Evolutionary conservation across 2,329 filamentous ascomycete species (phyloP), one percentile per base, ranked within the genome.

Genomic region (Sporothrix pseudoabietina): DNA sequence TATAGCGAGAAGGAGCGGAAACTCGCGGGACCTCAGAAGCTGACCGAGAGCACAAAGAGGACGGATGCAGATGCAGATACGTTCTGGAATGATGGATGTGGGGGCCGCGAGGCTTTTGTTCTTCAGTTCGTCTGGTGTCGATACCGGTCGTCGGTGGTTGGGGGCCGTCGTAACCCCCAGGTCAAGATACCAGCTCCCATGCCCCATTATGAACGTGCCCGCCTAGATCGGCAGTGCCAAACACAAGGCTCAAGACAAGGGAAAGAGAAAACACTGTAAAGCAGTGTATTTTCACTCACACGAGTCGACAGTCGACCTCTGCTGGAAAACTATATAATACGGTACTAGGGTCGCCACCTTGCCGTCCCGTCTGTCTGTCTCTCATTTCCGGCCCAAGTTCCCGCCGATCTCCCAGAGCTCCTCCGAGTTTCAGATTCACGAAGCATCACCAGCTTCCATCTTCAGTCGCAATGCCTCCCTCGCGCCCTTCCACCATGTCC

Each of bases 401-500:
- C 55, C n/a, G 69, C 41, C 54, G 69, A 71, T 69, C 66, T 65
- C n/a, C 26, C 44, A 68, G 44, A 52, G 44, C n/a, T 52, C 22
- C 14, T 52, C 44, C 35, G 41, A 68, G 41, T n/a, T 30, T 68
- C 52, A 41, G 35, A 44, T 70, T 26, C n/a, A 16, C 35, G 7
- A 39, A 54, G 54, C n/a, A 57, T 32, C 63, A 30, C 14, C 65
- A 10, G n/a, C 26, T 54, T 32, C 3, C 35, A 35, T 10, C 14
- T 19, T 41, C 26, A 39, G 26, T 22, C 47, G 3, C 22, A 30
- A 52, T 61, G 41, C 44, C 70, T 59, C 41, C 30, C 35, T 41
- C 35, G 14, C 35, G 54, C 44, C 61, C 61, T 19, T 66, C 61
- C 12, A 68, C 55, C n/a, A 75, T 77, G 76, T 44, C 76, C 49